These are phyloP conservation scores for Citrus maxima DNA, from an alignment of 345 rosid species.

Conservation along the genomic window DNA sequence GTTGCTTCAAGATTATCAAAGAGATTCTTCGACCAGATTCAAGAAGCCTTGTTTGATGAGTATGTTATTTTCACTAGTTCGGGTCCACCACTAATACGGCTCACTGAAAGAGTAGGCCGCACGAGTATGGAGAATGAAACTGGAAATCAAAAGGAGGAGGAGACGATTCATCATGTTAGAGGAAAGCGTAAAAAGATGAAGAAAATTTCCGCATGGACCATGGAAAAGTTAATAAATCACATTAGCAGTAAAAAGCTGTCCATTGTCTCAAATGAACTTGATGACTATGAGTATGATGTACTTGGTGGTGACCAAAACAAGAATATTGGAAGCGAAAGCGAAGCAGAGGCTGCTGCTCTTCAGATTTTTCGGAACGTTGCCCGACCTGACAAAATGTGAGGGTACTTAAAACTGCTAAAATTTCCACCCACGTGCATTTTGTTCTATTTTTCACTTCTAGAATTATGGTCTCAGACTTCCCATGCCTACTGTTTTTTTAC, in stretches of 20 bases:
- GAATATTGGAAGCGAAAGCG: constrained; percentile 61
- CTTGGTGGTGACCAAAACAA: neutral
- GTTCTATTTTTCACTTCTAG: no score
- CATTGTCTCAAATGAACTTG: constrained; percentile 37
- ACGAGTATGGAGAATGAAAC: constrained; percentile 20
- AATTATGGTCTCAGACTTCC: neutral
- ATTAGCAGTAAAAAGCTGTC: constrained; percentile 41
- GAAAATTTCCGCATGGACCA: constrained; percentile 70
- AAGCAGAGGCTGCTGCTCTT: constrained; percentile 62
- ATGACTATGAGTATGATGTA: constrained; percentile 21
- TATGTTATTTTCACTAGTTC: constrained; percentile 45
- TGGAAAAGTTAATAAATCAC: constrained; percentile 54
- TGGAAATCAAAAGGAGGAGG: constrained; percentile 29
- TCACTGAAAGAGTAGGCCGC: constrained; percentile 32
- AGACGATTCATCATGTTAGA: constrained; percentile 40
- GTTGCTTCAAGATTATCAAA: constrained; percentile 47
- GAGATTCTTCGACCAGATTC: constrained; percentile 64
- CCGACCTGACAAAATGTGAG: constrained; percentile 41
- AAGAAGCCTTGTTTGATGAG: constrained; percentile 58
- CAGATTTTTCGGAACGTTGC: constrained; percentile 57
- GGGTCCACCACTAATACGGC: constrained; percentile 51
- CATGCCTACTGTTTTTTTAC: neutral
- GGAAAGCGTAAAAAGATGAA: constrained; percentile 58
- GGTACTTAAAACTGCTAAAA: neutral
- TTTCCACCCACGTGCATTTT: no score